These are phyloP conservation scores for Lanzia echinophila DNA, from an alignment of 2,329 filamentous ascomycete species.

Conservation along the genomic window DNA sequence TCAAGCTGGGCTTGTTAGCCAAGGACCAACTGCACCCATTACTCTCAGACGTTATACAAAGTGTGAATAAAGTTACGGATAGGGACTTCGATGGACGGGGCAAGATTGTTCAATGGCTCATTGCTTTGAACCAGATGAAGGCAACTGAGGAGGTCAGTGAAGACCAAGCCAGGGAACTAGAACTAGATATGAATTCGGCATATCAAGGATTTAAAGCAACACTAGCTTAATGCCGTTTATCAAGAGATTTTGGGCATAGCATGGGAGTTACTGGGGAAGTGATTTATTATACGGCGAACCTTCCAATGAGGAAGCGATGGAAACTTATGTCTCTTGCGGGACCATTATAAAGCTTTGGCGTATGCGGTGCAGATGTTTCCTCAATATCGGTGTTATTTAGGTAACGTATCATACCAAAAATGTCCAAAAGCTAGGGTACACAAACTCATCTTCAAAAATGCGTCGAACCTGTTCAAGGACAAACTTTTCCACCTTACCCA, in stretches of 20 bases:
- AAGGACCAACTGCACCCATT: conserved; percentile 97
- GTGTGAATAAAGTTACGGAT: conserved; percentile 94
- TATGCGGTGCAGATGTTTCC: conserved; percentile 12
- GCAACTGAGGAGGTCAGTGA: conserved; percentile 85
- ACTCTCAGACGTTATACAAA: conserved; percentile 91
- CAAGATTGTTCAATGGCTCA: conserved; percentile 98
- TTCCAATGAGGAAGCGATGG: background rate
- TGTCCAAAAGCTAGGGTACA: conserved; percentile 98
- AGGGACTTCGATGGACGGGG: conserved; percentile 90
- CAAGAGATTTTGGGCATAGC: background rate
- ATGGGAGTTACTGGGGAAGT: background rate
- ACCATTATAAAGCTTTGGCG: conserved; percentile 20
- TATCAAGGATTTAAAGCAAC: conserved; percentile 81
- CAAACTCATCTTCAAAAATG: conserved; percentile 98
- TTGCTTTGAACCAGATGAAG: conserved; percentile 95
- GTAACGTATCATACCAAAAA: conserved; percentile 62
- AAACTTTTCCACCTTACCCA: conserved; percentile 97
- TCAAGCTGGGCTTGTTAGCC: conserved; percentile 84
- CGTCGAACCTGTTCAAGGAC: conserved; percentile 91
- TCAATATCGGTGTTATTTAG: background rate
- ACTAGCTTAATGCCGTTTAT: conserved; percentile 13
- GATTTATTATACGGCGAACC: background rate
- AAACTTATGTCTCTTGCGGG: too few species aligned
- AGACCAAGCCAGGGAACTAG: conserved; percentile 79
- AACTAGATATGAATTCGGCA: conserved; percentile 88